Base-by-base conservation (phyloP, 495 filamentous ascomycete species). In the Oidiodendron maius region DNA sequence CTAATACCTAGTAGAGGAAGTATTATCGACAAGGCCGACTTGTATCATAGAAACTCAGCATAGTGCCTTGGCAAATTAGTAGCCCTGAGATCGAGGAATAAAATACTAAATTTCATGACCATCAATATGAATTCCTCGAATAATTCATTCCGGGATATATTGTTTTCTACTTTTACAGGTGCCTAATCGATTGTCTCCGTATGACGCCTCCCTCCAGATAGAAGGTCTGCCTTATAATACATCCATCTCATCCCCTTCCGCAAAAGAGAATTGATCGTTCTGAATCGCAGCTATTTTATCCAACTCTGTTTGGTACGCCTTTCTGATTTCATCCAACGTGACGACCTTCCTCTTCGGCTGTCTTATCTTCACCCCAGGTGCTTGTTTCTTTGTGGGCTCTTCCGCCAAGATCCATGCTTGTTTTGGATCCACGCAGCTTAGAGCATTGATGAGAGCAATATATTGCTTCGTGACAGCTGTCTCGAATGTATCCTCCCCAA, bases 221-320 rank as follows among this genome's bases (percentile, higher is more conserved):
- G n/a, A n/a, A n/a, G n/a, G n/a, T n/a, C n/a, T 23, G n/a, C n/a
- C 22, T 60, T 55, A 70, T 43, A 69, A 60, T 24, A 69, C 64
- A 56, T 71, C 68, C 65, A 71, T 71, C 49, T 71, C 66, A 49
- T 72, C 75, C 2, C 62, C 57, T 2, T 38, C 51, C 6, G 46
- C 57, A 42, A 60, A 54, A 6, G 69, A 72, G 63, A 80, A 80
- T 52, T 77, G 74, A 48, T 77, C 71, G 52, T 77, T 80, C 53
- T 78, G 69, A 49, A 79, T 78, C 2, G 75, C 74, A 28, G 71
- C 76, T 22, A 81, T 80, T 40, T 87, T 75, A 64, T 98, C 94
- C 57, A 96, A 69, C 65, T 96, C 90, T 15, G 71, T 75, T 63
- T 93, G 86, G 67, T 93, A 97, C 61, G 86, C 84, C 58, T 82